phyloP scores from a whole-genome alignment of 176 grass and related monocot genomes.

The Eremochloa ophiuroides region DNA sequence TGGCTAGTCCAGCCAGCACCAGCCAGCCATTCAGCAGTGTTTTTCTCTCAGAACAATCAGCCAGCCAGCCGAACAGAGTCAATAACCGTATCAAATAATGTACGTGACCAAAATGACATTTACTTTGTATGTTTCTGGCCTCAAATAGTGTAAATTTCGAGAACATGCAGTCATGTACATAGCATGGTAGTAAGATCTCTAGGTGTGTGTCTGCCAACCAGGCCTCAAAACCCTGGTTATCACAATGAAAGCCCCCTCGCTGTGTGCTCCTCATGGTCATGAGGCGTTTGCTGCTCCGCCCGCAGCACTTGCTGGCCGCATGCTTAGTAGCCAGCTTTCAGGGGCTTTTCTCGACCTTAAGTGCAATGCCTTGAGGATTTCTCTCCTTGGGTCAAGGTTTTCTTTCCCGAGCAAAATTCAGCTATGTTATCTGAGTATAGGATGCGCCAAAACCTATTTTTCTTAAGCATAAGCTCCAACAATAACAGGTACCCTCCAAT shows the following conservation, averaged over 20 bases:
- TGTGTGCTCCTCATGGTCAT: not conserved
- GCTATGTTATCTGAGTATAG: not conserved
- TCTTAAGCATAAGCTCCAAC: not conserved
- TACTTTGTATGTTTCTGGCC: not conserved
- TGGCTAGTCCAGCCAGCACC: too few relatives aligned
- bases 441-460: not conserved
- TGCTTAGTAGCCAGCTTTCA: not conserved
- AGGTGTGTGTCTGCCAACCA: not conserved
- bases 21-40: too few relatives aligned
- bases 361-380: not conserved
- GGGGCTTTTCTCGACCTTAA: not conserved
- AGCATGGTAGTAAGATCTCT: not conserved
- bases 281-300: too few relatives aligned
- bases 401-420: not conserved
- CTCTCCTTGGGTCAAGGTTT: not conserved
- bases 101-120: not conserved
- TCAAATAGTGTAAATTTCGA: not conserved
- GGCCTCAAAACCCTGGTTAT: not conserved
- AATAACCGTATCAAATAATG: not conserved
- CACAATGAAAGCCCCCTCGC: not conserved
- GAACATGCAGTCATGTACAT: not conserved
- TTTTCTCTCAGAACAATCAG: too few relatives aligned
- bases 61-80: too few relatives aligned
- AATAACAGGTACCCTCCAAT: not conserved
- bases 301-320: too few relatives aligned